Evolutionary conservation across 768 basidiomycete species (phyloP).

Genomic region (Fibroporia radiculosa): DNA sequence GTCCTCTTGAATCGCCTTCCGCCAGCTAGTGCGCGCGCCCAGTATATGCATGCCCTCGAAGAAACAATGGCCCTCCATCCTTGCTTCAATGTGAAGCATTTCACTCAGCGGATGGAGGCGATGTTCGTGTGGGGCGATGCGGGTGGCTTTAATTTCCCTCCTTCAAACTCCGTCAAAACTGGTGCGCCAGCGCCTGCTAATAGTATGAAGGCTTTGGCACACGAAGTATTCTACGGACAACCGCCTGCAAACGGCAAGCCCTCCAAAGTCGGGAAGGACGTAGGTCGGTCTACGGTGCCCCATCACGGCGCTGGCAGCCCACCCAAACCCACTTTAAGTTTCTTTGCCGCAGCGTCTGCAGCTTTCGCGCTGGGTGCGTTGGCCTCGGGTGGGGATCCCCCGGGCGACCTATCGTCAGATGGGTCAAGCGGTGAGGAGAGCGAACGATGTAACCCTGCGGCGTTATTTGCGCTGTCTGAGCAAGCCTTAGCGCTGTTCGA

Average conservation of each 20-base stretch:
- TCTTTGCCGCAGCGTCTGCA: constrained; percentile 54
- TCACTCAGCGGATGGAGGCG: constrained; percentile 34
- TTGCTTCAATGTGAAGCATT: constrained; percentile 42
- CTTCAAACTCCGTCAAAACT: neutral
- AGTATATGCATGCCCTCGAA: constrained; percentile 30
- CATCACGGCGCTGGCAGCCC: constrained; percentile 2
- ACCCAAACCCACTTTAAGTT: constrained; percentile 32
- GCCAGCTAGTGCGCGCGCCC: constrained; percentile 29
- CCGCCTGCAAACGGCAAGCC: constrained; percentile 4
- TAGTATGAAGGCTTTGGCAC: constrained; percentile 17
- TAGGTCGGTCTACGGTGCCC: constrained; percentile 7
- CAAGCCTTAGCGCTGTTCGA: constrained; percentile 40
- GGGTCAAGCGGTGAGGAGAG: constrained; percentile 10
- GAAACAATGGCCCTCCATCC: constrained; percentile 41
- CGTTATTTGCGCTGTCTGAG: constrained; percentile 39
- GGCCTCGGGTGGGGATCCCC: constrained; percentile 12
- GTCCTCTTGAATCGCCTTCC: constrained; percentile 34
- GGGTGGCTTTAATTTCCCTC: constrained; percentile 10
- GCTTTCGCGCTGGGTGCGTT: constrained; percentile 54
- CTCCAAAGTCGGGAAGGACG: constrained; percentile 14
- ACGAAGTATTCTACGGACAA: constrained; percentile 16
- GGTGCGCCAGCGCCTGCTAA: constrained; percentile 3
- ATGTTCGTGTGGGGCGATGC: constrained; percentile 36
- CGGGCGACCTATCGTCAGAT: constrained; percentile 3
- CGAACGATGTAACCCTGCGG: constrained; percentile 25